phyloP scores from a whole-genome alignment of 2,329 filamentous ascomycete species.

The Aspergillus transmontanensis region DNA sequence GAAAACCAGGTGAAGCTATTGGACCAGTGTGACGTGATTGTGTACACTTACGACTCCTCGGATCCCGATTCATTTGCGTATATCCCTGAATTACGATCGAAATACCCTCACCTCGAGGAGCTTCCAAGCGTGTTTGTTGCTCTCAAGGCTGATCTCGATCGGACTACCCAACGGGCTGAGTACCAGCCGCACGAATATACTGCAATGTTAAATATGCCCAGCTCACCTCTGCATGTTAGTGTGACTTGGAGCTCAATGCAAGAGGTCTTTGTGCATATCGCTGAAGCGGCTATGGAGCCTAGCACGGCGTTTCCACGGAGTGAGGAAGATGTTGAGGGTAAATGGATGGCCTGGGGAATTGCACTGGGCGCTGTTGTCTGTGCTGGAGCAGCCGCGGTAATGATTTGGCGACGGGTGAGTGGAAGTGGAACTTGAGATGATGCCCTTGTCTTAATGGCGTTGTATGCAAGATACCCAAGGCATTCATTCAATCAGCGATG shows the following conservation, averaged over 20 bases:
- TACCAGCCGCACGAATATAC: conserved; percentile 92
- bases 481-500: neutral
- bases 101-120: conserved; percentile 82
- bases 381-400: conserved; percentile 59
- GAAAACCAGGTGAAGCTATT: conserved; percentile 84
- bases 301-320: conserved; percentile 85
- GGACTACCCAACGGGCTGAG: conserved; percentile 92
- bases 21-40: conserved; percentile 89
- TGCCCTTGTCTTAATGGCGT: neutral
- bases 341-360: conserved; percentile 83
- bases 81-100: conserved; percentile 77
- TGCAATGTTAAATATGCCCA: conserved; percentile 78
- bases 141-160: conserved; percentile 92
- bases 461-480: conserved; percentile 6
- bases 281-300: conserved; percentile 88
- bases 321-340: conserved; percentile 76
- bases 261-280: conserved; percentile 88
- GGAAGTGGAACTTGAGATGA: conserved; percentile 33
- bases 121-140: conserved; percentile 90
- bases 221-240: conserved; percentile 84
- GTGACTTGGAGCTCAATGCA: conserved; percentile 92
- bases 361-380: conserved; percentile 72
- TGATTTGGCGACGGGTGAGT: conserved; percentile 60
- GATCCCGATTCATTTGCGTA: conserved; percentile 95
- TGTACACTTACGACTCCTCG: conserved; percentile 95